These are phyloP conservation scores for Trypanosoma theileri DNA, from an alignment of 208 protist species.

Conservation along the genomic window DNA sequence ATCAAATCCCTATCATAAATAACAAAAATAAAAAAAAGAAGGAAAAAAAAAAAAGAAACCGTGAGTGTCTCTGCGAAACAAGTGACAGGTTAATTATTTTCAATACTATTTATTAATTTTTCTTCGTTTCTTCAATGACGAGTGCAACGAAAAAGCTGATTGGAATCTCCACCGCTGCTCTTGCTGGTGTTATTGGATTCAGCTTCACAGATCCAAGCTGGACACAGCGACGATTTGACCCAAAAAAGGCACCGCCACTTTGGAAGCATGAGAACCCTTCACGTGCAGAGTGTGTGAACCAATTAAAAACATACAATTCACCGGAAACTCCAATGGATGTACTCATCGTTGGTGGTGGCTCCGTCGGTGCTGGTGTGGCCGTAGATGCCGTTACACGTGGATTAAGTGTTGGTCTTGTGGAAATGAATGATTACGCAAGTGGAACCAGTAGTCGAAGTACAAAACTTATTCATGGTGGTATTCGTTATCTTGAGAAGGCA, in stretches of 20 bases:
- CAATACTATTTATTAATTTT: neutral
- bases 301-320: constrained; percentile 43
- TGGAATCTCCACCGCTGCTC: constrained; percentile 36
- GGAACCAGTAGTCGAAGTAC: constrained; percentile 94
- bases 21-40: too few relatives aligned
- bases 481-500: constrained; percentile 95
- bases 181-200: constrained; percentile 61
- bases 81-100: neutral
- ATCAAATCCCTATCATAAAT: too few relatives aligned
- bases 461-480: constrained; percentile 97
- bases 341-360: constrained; percentile 95
- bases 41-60: too few relatives aligned
- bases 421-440: constrained; percentile 95
- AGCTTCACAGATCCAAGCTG: constrained; percentile 76
- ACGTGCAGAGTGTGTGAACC: constrained; percentile 54
- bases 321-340: constrained; percentile 87
- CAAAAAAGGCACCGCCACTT: constrained; percentile 40
- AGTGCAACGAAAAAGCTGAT: constrained; percentile 51
- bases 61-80: too few relatives aligned
- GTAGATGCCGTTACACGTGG: constrained; percentile 94
- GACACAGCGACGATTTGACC: constrained; percentile 75
- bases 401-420: constrained; percentile 91
- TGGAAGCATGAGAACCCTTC: constrained; percentile 43
- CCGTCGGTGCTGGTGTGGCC: constrained; percentile 91
- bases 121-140: constrained; percentile 18